Percentiles rank a stretch among this genome's conserved stretches.
These are phyloP conservation scores for Oldenlandia corymbosa DNA, from an alignment of 257 asterid species.

Conservation along the genomic window DNA sequence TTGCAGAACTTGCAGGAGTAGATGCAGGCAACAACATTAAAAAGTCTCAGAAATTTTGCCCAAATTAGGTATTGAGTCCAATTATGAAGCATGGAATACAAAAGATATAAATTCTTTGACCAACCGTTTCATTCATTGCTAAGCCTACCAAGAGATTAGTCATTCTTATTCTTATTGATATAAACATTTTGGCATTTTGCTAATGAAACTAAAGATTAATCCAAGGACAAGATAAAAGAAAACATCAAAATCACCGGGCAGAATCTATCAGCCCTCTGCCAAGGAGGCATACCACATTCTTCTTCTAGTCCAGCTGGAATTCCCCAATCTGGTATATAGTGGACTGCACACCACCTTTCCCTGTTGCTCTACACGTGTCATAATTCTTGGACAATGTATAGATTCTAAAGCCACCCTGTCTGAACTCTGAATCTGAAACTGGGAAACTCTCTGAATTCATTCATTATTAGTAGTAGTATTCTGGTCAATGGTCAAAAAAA, in stretches of 20 bases:
- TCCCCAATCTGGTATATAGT: constrained; percentile 2
- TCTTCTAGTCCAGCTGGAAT: constrained; percentile 21
- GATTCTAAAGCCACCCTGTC: neutral
- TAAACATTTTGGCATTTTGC: no score
- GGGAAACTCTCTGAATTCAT: neutral
- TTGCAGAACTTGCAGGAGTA: no score
- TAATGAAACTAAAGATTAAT: no score
- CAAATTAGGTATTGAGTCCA: no score
- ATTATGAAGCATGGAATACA: no score
- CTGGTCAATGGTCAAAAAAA: constrained; percentile 61
- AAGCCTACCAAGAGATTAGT: no score
- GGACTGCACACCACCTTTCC: neutral
- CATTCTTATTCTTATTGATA: no score
- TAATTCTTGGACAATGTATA: neutral
- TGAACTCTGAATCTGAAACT: no score
- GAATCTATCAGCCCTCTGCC: constrained; percentile 2
- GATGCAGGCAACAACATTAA: no score
- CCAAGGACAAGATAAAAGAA: neutral
- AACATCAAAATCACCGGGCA: neutral
- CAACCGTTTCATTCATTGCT: no score
- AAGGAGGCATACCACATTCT: neutral
- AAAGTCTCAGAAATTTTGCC: no score
- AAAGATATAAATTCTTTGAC: no score
- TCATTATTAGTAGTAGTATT: constrained; percentile 18
- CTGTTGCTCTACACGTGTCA: constrained; percentile 22